Evolutionary conservation across 768 basidiomycete genomes (phyloP).

Genomic region (Neoboletus brunneissimus): DNA sequence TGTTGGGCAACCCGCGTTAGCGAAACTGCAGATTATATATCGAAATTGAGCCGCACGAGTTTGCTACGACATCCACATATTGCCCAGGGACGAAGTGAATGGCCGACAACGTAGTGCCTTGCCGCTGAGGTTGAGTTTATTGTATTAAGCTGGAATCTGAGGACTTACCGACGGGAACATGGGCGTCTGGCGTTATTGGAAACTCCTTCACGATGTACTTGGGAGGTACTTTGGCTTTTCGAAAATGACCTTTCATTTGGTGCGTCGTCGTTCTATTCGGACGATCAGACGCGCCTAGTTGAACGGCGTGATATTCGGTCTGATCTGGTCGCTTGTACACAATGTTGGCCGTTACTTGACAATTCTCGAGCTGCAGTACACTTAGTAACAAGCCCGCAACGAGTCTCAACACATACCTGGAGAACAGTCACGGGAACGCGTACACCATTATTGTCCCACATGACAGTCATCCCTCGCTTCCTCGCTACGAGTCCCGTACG

Average conservation of each 20-base stretch:
- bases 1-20: constrained; percentile 33
- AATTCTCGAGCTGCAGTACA: constrained; percentile 67
- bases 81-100: constrained; percentile 98
- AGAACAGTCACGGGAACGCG: constrained; percentile 90
- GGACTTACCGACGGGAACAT: constrained; percentile 79
- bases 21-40: neutral
- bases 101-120: constrained; percentile 87
- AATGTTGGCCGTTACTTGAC: constrained; percentile 84
- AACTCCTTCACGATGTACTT: constrained; percentile 90
- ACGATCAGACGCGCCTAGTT: constrained; percentile 82
- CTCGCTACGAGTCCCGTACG: constrained; percentile 91
- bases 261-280: constrained; percentile 67
- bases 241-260: constrained; percentile 89
- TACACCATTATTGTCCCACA: constrained; percentile 90
- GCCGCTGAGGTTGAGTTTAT: neutral
- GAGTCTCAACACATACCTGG: constrained; percentile 57
- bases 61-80: constrained; percentile 86
- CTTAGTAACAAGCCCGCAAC: constrained; percentile 11
- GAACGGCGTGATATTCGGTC: constrained; percentile 86
- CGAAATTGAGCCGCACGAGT: constrained; percentile 58
- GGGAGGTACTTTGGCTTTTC: constrained; percentile 73
- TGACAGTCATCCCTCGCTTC: constrained; percentile 92
- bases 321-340: constrained; percentile 59
- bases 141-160: neutral
- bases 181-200: constrained; percentile 82